A percentile compares a stretch with the other conserved stretches of the same genome.
These are phyloP conservation scores for Coniella lustricola DNA, from an alignment of 2,329 filamentous ascomycete species.

Conservation along the genomic window DNA sequence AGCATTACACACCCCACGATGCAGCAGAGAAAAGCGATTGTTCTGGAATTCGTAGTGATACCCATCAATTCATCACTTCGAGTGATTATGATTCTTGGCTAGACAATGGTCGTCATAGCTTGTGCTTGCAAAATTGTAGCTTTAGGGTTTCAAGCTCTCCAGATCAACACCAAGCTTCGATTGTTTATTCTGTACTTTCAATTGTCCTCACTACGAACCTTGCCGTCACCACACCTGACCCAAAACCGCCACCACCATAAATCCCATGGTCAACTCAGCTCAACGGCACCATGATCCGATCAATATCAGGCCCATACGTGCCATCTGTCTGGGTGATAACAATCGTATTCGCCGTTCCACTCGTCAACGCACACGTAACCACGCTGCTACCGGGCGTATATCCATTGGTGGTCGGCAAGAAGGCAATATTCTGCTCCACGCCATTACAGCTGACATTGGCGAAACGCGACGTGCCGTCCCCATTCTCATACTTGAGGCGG, in stretches of 20 bases:
- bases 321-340: conserved; percentile 35
- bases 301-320: conserved; percentile 43
- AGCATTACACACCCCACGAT: too few relatives aligned
- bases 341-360: conserved; percentile 41
- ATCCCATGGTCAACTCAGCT: neutral
- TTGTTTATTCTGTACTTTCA: too few relatives aligned
- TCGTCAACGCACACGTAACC: conserved; percentile 40
- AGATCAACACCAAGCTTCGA: too few relatives aligned
- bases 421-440: conserved; percentile 39
- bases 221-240: too few relatives aligned
- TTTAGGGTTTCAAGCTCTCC: too few relatives aligned
- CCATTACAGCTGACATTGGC: conserved; percentile 52
- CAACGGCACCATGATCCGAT: conserved; percentile 44
- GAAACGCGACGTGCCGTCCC: conserved; percentile 44
- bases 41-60: too few relatives aligned
- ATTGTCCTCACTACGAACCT: too few relatives aligned
- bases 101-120: too few relatives aligned
- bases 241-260: neutral
- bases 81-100: too few relatives aligned
- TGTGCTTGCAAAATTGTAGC: too few relatives aligned
- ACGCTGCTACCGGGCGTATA: conserved; percentile 36
- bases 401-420: conserved; percentile 40
- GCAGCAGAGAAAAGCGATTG: too few relatives aligned
- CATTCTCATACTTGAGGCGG: conserved; percentile 50
- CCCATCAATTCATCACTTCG: too few relatives aligned